Evolutionary conservation across 345 rosid species (phyloP).

Genomic region (Dovyalis caffra): DNA sequence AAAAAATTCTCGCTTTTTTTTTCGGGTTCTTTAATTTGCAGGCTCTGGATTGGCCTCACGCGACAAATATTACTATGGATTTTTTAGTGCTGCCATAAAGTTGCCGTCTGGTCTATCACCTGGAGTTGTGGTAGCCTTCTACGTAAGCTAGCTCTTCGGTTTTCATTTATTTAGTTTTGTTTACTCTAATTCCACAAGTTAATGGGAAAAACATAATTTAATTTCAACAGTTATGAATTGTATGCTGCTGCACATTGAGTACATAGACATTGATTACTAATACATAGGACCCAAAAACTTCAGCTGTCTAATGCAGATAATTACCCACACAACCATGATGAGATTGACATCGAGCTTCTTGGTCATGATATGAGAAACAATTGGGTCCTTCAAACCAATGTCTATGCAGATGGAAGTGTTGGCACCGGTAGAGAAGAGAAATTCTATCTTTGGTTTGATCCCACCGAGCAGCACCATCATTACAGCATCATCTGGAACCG

Average conservation of each 20-base stretch:
- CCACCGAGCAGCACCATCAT: conserved; percentile 62
- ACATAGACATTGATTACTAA: not conserved
- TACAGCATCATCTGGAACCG: conserved; percentile 86
- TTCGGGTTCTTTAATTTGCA: conserved; percentile 19
- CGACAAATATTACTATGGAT: conserved; percentile 59
- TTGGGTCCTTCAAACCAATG: conserved; percentile 81
- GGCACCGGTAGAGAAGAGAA: conserved; percentile 88
- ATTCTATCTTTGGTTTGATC: conserved; percentile 92
- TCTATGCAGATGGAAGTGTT: conserved; percentile 75
- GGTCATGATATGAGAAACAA: conserved; percentile 79
- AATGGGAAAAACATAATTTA: not conserved
- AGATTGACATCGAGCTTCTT: conserved; percentile 82
- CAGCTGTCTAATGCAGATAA: conserved; percentile 79
- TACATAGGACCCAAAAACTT: not conserved
- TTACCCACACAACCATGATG: conserved; percentile 77
- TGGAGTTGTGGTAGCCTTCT: conserved; percentile 94
- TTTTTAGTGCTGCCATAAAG: conserved; percentile 86
- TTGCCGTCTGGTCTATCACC: conserved; percentile 81
- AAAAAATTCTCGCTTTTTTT: not conserved
- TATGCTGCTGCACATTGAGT: not conserved
- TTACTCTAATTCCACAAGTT: not conserved
- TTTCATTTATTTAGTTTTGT: not conserved
- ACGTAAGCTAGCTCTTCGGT: conserved; percentile 43
- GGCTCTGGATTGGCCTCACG: conserved; percentile 76
- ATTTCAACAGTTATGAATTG: not conserved